Base-by-base conservation (phyloP, 306 rosid genomes). In the Gynostemma pentaphyllum region DNA sequence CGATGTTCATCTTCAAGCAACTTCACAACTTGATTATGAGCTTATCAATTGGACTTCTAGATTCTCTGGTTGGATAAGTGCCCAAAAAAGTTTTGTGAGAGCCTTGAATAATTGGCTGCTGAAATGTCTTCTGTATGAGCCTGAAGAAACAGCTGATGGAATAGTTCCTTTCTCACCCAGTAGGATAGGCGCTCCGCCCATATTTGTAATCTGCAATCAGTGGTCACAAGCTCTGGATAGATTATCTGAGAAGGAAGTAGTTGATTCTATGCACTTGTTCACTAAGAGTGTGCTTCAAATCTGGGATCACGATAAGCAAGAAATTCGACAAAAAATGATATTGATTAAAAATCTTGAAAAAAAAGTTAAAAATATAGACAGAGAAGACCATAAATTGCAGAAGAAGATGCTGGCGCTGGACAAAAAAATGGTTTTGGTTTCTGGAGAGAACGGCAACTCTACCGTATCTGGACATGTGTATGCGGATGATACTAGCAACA, bases 111-210 rank as follows among this genome's bases (percentile, higher is more conserved):
- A 81, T 60, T 94, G 97, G 97, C 91, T 94, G 57, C 73, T 82
- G 63, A 94, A 84, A 76, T 94, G 99, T 75, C 82, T 94, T 24
- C 68, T 72, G 10, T 76, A 86, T 72, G 97, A 76, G 74, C 99
- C 94, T 13, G 97, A 94, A 81, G 97, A 88, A 75, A 86, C 99
- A 68, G 29, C 87, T 4, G 99, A 94, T 67, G 99, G 99, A 44
- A 54, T 72, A 62, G 94, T 83, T 62, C 99, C 97, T 11, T 94
- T 88, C 68, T 94, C 99, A 44, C 99, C 99, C 10, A 68, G 97
- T 66, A 81, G 99, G 66, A 70, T 94, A 9, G 99, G 97, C 28
- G 99, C 97, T 13, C 99, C 99, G 5, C 84, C 83, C 32, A 74
- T 94, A 62, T 94, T 94, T 75, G 94, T 94, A 16, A 84, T 94